These are phyloP conservation scores for Lactarius psammicola DNA, from an alignment of 768 basidiomycete genomes.

Conservation along the genomic window DNA sequence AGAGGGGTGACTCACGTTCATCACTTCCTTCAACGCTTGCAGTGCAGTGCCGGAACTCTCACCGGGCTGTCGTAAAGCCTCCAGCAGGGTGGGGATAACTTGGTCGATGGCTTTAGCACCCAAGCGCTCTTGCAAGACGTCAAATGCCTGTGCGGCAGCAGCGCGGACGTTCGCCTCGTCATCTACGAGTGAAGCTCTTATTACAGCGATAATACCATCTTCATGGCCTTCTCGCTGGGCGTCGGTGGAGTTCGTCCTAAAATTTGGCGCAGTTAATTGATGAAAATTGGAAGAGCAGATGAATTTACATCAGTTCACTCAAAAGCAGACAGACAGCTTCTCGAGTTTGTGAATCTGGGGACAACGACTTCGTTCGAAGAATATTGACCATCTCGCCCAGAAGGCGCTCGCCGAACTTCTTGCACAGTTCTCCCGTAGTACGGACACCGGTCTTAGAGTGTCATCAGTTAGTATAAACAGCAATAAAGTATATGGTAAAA, in stretches of 20 bases:
- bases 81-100: slow-evolving; percentile 92
- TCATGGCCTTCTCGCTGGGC: slow-evolving; percentile 84
- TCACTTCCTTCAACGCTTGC: slow-evolving; percentile 90
- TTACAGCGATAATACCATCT: slow-evolving; percentile 81
- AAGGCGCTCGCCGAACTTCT: slow-evolving; percentile 93
- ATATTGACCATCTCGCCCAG: slow-evolving; percentile 80
- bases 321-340: slow-evolving; percentile 89
- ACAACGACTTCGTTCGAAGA: slow-evolving; percentile 62
- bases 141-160: slow-evolving; percentile 88
- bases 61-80: slow-evolving; percentile 90
- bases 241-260: slow-evolving; percentile 80
- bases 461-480: slow-evolving; percentile 5
- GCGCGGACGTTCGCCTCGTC: slow-evolving; percentile 80
- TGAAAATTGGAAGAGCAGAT: not conserved
- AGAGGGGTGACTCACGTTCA: slow-evolving; percentile 60
- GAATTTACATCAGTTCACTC: slow-evolving; percentile 79
- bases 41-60: slow-evolving; percentile 94
- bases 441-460: slow-evolving; percentile 72
- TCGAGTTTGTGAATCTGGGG: slow-evolving; percentile 59
- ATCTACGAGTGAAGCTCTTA: slow-evolving; percentile 84
- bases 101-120: slow-evolving; percentile 92
- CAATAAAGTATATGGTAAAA: slow-evolving; percentile 32
- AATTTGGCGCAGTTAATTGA: slow-evolving; percentile 22
- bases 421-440: slow-evolving; percentile 84
- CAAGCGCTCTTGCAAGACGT: slow-evolving; percentile 87